Base-by-base conservation (phyloP, 176 grass and related monocot genomes). In the Coix lacrymajobi region DNA sequence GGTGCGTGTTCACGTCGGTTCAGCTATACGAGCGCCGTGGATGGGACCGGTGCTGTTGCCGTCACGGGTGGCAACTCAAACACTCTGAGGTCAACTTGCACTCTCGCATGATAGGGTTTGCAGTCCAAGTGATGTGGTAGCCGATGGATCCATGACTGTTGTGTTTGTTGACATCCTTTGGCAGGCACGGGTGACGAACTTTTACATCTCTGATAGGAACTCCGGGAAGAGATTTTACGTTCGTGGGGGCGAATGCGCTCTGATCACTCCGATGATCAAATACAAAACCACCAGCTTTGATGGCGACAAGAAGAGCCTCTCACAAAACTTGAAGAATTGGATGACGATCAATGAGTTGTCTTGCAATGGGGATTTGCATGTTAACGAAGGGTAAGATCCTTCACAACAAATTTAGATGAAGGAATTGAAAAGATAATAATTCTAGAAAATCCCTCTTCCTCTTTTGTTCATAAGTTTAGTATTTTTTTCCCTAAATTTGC, bases 191-290 rank as follows among this genome's bases (percentile, higher is more conserved):
- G 81, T 83, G 56, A 49, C 86, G 17, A 92, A 91, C 63, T 97
- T 94, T 83, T 93, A 95, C 79, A 95, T 98, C 79, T 95, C 92
- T 1, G 90, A 95, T 22, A 81, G 83, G 63, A 87, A 78, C 57
- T 86, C 90, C 4, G 92, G 96, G n/a, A 91, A 39, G 81, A 93
- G 96, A 46, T 98, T 93, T 81, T 90, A 87, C 2, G 96, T 98
- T 38, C 88, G 93, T 39, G 96, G 89, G 2, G 91, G 93, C 24
- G 93, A 96, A 46, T 77, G 87, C 12, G 77, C 65, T 3, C 76
- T 56, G 83, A 73, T 96, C 73, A 69, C 77, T n/a, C 75, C 80
- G 28, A 92, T 96, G 82, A 76, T 90, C 4, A 96, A 83, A 63
- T 62, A 16, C 14, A 86, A 71, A 26, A 90, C 64, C 5, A 62